Base-by-base conservation (phyloP, 2,329 filamentous ascomycete species). In the Monilinia fructigena region DNA sequence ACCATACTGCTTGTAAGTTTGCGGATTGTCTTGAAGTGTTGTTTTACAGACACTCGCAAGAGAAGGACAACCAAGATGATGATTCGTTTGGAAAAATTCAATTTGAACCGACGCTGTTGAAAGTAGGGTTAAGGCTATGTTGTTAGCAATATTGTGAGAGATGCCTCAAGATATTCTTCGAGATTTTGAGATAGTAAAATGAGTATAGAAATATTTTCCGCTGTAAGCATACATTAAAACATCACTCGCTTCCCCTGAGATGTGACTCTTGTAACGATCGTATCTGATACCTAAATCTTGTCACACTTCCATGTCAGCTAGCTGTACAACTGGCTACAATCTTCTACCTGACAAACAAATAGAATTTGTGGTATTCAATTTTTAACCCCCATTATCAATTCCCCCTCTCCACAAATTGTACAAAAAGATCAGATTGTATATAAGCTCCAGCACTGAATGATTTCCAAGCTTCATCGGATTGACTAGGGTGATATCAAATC, bases 401-500 rank as follows among this genome's bases (percentile, higher is more conserved):
- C 2, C 14, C 14, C 40, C 28, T 40, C 12, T 61, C 35, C 8
- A 7, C 2, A 14, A 61, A 23, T 1, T n/a, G 45, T 12, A 61
- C n/a, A 11, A 20, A 40, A 20, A 61, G 31, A 38, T 26, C n/a
- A 48, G 45, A 40, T 26, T 50, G n/a, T 38, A 61, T 20, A 14
- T 38, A 50, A 18, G 31, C n/a, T 18, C 14, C 58, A 40, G 31
- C 20, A 50, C 28, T 61, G 28, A 50, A 50, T 18, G 31, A 50
- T 23, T 26, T 61, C 31, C 31, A 40, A 5, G 31, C 3, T 50
- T 50, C 4, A n/a, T 61, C 8, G 28, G 12, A 8, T 38, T 61
- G 12, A 40, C 45, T 45, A 61, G 26, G 20, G 45, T 48, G n/a
- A 60, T 60, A 20, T 60, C 45, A 3, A 60, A 60, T 50, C 45